Evolutionary conservation across 352 stramenopile genomes (phyloP).

Genomic region (Phytophthora litchii): DNA sequence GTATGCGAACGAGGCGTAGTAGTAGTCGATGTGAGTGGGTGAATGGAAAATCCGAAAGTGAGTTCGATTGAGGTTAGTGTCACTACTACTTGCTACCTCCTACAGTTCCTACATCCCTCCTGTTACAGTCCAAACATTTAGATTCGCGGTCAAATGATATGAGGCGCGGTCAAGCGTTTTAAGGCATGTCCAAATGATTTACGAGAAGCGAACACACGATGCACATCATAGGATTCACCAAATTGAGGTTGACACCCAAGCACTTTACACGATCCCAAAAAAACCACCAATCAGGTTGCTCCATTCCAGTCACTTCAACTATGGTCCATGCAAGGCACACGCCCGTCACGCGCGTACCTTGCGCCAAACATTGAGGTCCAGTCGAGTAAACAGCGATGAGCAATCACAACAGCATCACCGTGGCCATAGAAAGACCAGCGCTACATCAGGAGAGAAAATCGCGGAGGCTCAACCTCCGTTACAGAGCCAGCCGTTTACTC

Average conservation of each 20-base stretch:
- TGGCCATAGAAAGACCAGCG: too few species aligned
- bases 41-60: conserved; percentile 5
- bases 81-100: too few species aligned
- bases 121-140: too few species aligned
- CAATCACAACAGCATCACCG: conserved; percentile 9
- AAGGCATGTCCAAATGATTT: too few species aligned
- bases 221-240: too few species aligned
- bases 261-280: neutral
- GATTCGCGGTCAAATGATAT: too few species aligned
- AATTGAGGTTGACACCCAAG: neutral
- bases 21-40: neutral
- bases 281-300: neutral
- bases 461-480: too few species aligned
- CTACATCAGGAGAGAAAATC: too few species aligned
- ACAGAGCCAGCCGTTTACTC: too few species aligned
- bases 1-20: neutral
- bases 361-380: neutral
- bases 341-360: neutral
- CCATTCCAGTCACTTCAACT: neutral
- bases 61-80: neutral
- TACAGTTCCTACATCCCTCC: too few species aligned
- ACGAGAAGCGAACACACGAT: too few species aligned
- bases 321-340: neutral
- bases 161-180: too few species aligned
- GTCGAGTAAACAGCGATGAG: conserved; percentile 1